Conservation (phyloP, 768 basidiomycete genomes). For the Hypholoma sublateritium region DNA sequence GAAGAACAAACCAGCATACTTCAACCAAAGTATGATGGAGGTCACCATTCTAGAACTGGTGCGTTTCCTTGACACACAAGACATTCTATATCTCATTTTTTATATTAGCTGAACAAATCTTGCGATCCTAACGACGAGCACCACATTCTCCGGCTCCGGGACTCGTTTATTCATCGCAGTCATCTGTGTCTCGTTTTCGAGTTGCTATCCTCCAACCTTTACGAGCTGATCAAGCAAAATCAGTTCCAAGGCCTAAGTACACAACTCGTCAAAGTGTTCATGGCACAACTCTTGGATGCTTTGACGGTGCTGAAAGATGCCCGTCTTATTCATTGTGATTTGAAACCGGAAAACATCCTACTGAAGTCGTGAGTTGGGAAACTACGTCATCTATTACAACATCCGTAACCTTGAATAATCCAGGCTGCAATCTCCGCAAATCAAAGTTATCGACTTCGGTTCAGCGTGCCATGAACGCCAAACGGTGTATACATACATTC, state of each 20-base stretch:
- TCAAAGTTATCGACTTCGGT: conserved; percentile 99
- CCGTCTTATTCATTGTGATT: conserved; percentile 94
- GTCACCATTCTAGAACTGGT: conserved; percentile 97
- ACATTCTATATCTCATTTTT: conserved; percentile 1
- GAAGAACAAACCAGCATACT: conserved; percentile 99
- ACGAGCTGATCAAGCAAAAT: conserved; percentile 99
- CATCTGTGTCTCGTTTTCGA: conserved; percentile 99
- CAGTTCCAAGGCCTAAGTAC: conserved; percentile 97
- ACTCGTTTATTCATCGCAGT: conserved; percentile 94
- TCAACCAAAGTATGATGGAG: conserved; percentile 99
- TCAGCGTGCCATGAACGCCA: conserved; percentile 98
- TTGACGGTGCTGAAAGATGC: conserved; percentile 93
- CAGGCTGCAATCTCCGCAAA: conserved; percentile 94
- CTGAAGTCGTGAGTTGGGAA: conserved; percentile 74
- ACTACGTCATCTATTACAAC: conserved; percentile 1
- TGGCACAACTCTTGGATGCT: conserved; percentile 91
- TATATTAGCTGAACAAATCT: conserved; percentile 83
- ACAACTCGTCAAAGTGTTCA: conserved; percentile 98
- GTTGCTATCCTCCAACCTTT: conserved; percentile 93
- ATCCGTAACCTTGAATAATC: background rate
- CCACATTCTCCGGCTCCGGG: conserved; percentile 91
- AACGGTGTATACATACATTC: conserved; percentile 99
- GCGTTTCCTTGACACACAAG: conserved; percentile 29
- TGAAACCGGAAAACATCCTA: conserved; percentile 98
- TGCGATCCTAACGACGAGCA: conserved; percentile 95